Base-by-base conservation (phyloP, 768 basidiomycete species). In the Pleurotus pulmonarius region DNA sequence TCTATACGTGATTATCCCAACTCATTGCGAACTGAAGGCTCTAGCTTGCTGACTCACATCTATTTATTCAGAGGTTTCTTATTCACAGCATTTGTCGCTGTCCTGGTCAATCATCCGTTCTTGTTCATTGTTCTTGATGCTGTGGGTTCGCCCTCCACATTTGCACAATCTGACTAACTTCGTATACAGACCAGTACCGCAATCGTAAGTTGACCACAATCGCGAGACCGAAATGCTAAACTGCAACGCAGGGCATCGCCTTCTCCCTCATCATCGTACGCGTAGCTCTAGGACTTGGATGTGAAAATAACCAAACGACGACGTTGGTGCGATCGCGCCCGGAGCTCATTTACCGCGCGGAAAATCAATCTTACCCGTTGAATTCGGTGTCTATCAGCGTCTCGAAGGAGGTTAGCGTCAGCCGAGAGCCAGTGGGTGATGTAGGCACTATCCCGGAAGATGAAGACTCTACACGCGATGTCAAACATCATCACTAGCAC, bases 211-310 rank as follows among this genome's bases (percentile, higher is more conserved):
- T 22, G 3, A 48, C 39, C 3, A 40, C 3, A 3, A n/a, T 11
- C 39, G 39, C 39, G 11, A 40, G 39, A 40, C 9, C 39, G 11
- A 11, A 40, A 11, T 40, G 20, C 20, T 20, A 20, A 40, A 11
- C 3, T n/a, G 9, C 39, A 12, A 24, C 16, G 6, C 26, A 44
- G 44, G 41, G 40, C 25, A 55, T 55, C 22, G 54, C 54, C 3
- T 46, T 46, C 16, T 25, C 44, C 15, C 25, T 55, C n/a, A 55
- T 55, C 39, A 55, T 55, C 9, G 41, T 55, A 18, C 54, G 54
- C 13, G 44, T 55, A 25, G 54, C 43, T 12, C 41, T 55, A 11
- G 54, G 54, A 5, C 46, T 48, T 5, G 34, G 37, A 18, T 38
- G 8, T 12, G 49, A 52, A 52, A 24, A 38, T 18, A 38, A 38